Evolutionary conservation across 176 grass and related monocot genomes (phyloP).

Genomic region (bread wheat (Triticum aestivum)): DNA sequence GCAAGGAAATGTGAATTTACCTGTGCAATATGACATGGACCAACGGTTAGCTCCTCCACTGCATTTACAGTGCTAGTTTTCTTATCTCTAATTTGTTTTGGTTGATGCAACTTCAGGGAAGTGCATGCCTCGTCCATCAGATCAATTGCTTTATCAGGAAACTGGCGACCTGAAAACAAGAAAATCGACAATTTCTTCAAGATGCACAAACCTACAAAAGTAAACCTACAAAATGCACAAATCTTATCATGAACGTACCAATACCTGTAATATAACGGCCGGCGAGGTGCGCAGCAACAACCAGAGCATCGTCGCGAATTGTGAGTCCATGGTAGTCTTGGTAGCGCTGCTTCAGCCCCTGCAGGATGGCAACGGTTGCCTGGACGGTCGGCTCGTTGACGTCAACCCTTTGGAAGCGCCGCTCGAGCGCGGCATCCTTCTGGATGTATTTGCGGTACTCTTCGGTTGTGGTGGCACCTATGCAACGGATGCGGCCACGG

Average conservation of each 20-base stretch:
- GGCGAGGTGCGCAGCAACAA: conserved; percentile 5
- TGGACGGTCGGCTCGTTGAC: neutral
- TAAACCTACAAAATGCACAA: neutral
- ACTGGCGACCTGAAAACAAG: neutral
- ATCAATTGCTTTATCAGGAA: conserved; percentile 42
- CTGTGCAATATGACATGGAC: neutral
- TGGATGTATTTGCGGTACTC: conserved; percentile 16
- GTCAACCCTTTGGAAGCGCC: conserved; percentile 25
- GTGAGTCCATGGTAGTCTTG: neutral
- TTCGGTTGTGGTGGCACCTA: conserved; percentile 22
- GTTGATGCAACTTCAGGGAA: neutral
- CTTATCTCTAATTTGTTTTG: neutral
- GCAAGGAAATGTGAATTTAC: neutral
- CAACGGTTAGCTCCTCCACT: neutral
- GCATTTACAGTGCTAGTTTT: neutral
- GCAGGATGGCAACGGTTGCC: neutral
- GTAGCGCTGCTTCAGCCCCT: neutral
- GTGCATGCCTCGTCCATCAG: conserved; percentile 31
- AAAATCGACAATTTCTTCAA: neutral
- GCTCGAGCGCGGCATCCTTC: conserved; percentile 18
- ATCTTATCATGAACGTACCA: neutral
- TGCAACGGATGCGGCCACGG: conserved; percentile 20
- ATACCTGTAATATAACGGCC: conserved; percentile 5
- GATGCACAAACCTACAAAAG: neutral
- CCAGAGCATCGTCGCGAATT: neutral